These are phyloP conservation scores for Lablab purpureus DNA, from an alignment of 306 rosid species.

Conservation along the genomic window DNA sequence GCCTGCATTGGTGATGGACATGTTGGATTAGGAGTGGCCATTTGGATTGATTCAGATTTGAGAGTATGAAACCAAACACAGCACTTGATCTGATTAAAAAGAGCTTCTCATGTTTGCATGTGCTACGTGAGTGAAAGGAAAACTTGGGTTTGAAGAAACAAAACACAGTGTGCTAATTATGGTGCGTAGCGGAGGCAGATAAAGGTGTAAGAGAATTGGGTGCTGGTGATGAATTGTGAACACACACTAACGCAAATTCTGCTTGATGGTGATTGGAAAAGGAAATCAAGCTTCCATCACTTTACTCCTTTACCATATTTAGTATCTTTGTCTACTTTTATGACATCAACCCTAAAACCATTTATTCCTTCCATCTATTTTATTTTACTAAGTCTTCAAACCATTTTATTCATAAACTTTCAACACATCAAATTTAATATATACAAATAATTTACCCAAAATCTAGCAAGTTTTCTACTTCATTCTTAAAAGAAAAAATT, in stretches of 20 bases:
- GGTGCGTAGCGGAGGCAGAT: not conserved
- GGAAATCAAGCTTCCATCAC: slow-evolving; percentile 22
- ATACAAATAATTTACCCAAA: too few species aligned
- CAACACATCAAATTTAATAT: too few species aligned
- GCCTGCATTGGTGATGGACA: slow-evolving; percentile 69
- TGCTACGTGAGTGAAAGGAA: slow-evolving; percentile 13
- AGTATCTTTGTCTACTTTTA: slow-evolving; percentile 17
- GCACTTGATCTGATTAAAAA: not conserved
- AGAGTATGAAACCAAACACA: not conserved
- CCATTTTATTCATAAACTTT: too few species aligned
- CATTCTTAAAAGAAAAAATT: too few species aligned
- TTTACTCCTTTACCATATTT: slow-evolving; percentile 38
- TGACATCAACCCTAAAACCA: not conserved
- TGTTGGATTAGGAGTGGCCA: slow-evolving; percentile 41
- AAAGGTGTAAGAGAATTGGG: not conserved
- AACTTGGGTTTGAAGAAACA: not conserved
- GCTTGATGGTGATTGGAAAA: slow-evolving; percentile 37
- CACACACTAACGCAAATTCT: slow-evolving; percentile 49
- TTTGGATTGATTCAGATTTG: slow-evolving; percentile 4
- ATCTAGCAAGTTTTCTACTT: too few species aligned
- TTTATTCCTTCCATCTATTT: not conserved
- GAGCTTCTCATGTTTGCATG: not conserved
- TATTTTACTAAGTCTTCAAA: not conserved
- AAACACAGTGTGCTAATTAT: slow-evolving; percentile 22
- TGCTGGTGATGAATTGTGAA: slow-evolving; percentile 31